phyloP scores from a whole-genome alignment of 2,329 filamentous ascomycete species.

The Pseudocercospora fuligena region DNA sequence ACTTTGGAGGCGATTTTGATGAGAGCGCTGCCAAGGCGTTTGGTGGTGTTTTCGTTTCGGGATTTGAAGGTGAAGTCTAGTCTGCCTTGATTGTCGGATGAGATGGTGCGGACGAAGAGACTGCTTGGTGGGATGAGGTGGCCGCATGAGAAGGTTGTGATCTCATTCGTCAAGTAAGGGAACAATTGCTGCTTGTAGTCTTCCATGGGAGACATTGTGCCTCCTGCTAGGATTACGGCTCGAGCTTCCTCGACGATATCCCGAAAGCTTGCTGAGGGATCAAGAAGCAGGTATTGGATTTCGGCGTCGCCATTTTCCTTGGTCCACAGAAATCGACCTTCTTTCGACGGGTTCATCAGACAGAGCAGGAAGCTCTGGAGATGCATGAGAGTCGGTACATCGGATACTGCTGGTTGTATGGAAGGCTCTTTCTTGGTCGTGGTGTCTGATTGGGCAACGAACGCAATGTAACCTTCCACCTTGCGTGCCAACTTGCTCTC shows the following conservation, averaged over 20 bases:
- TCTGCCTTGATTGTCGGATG: slow-evolving; percentile 50
- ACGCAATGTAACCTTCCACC: slow-evolving; percentile 82
- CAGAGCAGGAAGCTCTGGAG: slow-evolving; percentile 74
- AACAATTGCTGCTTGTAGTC: slow-evolving; percentile 90
- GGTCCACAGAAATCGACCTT: slow-evolving; percentile 65
- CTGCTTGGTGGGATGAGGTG: slow-evolving; percentile 88
- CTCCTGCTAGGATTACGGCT: slow-evolving; percentile 87
- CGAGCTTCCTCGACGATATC: slow-evolving; percentile 83
- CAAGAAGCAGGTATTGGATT: slow-evolving; percentile 85
- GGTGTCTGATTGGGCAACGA: slow-evolving; percentile 58
- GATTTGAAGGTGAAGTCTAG: slow-evolving; percentile 91
- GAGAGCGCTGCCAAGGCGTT: slow-evolving; percentile 74
- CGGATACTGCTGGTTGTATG: slow-evolving; percentile 7
- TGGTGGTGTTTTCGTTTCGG: slow-evolving; percentile 68
- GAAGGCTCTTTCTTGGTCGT: slow-evolving; percentile 18
- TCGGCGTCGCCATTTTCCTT: slow-evolving; percentile 58
- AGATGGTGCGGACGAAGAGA: slow-evolving; percentile 77
- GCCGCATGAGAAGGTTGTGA: slow-evolving; percentile 86
- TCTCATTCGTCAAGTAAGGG: slow-evolving; percentile 65
- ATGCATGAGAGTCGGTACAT: slow-evolving; percentile 62
- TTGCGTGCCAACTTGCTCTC: slow-evolving; percentile 93
- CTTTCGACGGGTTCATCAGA: slow-evolving; percentile 80
- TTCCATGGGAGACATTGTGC: slow-evolving; percentile 96
- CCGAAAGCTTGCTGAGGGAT: slow-evolving; percentile 88
- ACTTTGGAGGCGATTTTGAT: slow-evolving; percentile 73